Percentiles rank a stretch among this genome's conserved stretches.
Conservation (phyloP, 2,329 filamentous ascomycete genomes). For the Beauveria varroae region DNA sequence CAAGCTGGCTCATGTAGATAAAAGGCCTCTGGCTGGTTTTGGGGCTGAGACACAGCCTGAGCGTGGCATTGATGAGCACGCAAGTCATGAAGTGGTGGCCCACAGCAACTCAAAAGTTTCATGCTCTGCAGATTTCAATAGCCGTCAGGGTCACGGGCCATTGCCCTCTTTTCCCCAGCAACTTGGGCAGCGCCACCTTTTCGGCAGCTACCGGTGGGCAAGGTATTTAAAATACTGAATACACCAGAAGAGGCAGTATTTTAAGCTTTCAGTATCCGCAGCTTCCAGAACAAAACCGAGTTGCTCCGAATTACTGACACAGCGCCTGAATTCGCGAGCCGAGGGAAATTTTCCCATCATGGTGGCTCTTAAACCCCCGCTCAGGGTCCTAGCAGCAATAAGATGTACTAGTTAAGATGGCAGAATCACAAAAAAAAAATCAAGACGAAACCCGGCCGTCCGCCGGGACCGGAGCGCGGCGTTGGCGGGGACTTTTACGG, state of each 20-base stretch:
- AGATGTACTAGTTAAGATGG: neutral
- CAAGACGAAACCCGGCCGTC: neutral
- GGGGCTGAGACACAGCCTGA: neutral
- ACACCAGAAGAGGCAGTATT: too few species aligned
- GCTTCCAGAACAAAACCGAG: neutral
- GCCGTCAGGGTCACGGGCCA: neutral
- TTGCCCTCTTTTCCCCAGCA: neutral
- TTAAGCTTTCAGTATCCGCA: neutral
- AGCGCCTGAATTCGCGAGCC: too few species aligned
- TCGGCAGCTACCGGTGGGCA: neutral
- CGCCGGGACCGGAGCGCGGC: constrained; percentile 8
- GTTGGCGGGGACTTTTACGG: neutral
- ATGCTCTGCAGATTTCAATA: neutral
- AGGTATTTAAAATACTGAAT: neutral
- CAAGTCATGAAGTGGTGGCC: too few species aligned
- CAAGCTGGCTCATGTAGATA: neutral
- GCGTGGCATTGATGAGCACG: neutral
- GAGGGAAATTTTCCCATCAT: too few species aligned
- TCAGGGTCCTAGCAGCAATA: neutral
- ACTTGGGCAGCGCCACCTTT: neutral
- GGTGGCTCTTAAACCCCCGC: too few species aligned
- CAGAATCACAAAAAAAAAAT: too few species aligned
- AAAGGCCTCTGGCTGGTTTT: neutral
- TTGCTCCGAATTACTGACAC: too few species aligned
- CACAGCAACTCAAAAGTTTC: neutral